phyloP scores from a whole-genome alignment of 2,329 filamentous ascomycete genomes.

The Monascus ruber region DNA sequence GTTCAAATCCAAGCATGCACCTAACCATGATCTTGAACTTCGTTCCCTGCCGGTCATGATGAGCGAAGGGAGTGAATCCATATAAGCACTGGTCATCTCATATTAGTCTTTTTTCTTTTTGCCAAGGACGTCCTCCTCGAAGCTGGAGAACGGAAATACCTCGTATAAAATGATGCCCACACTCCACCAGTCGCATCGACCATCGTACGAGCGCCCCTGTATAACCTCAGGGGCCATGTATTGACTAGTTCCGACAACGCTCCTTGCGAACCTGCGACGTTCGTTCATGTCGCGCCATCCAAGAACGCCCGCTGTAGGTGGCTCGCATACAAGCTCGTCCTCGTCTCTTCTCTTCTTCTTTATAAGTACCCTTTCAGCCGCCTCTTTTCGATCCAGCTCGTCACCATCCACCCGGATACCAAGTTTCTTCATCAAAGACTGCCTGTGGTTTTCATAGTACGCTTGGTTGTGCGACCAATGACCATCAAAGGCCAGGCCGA shows the following conservation, averaged over 20 bases:
- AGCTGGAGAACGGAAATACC: conserved; percentile 22
- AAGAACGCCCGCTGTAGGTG: conserved; percentile 43
- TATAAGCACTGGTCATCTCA: conserved; percentile 57
- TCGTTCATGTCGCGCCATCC: conserved; percentile 59
- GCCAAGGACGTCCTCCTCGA: no score
- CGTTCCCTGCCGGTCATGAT: conserved; percentile 68
- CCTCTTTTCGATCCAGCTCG: conserved; percentile 50
- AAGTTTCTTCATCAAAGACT: conserved; percentile 65
- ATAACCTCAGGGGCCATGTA: conserved; percentile 98
- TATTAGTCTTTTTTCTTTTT: conserved; percentile 1
- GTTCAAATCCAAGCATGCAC: conserved; percentile 1
- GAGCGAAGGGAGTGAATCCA: conserved; percentile 79
- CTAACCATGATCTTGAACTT: conserved; percentile 73
- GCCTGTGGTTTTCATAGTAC: conserved; percentile 76
- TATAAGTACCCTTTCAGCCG: conserved; percentile 10
- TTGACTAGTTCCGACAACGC: conserved; percentile 87
- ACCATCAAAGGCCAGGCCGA: conserved; percentile 88
- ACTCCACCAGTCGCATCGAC: conserved; percentile 94
- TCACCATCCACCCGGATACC: conserved; percentile 66
- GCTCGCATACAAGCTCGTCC: conserved; percentile 19
- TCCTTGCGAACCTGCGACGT: conserved; percentile 63
- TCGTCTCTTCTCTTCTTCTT: conserved; percentile 15
- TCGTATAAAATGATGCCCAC: conserved; percentile 90
- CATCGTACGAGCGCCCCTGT: conserved; percentile 71
- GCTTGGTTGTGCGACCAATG: conserved; percentile 86